A percentile compares a stretch with the other conserved stretches of the same genome.
phyloP scores from a whole-genome alignment of 1,284 basidiomycete genomes.

The Wolfiporia cocos region DNA sequence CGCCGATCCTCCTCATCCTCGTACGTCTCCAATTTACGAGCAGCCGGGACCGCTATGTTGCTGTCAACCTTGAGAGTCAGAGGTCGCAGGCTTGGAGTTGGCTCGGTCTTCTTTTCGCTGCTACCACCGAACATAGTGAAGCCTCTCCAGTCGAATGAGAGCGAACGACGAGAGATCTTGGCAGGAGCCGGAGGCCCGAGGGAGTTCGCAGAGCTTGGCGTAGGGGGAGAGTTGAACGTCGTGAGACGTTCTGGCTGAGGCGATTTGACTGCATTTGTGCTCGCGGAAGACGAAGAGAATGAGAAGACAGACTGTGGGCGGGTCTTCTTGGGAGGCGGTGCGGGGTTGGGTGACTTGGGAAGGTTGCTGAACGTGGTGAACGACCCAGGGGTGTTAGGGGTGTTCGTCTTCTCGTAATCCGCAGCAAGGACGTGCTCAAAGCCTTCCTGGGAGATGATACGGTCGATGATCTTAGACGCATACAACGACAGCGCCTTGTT shows the following conservation, averaged over 20 bases:
- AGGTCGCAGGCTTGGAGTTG: constrained; percentile 45
- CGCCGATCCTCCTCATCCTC: constrained; percentile 87
- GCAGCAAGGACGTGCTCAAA: constrained; percentile 90
- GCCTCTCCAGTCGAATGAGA: constrained; percentile 77
- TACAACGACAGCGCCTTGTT: constrained; percentile 93
- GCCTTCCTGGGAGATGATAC: constrained; percentile 90
- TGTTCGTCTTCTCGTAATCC: constrained; percentile 67
- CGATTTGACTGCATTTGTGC: constrained; percentile 11
- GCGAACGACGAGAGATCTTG: constrained; percentile 59
- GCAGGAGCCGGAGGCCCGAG: constrained; percentile 17
- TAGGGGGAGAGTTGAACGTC: constrained; percentile 32
- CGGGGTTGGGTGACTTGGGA: constrained; percentile 24
- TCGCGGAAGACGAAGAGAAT: constrained; percentile 31
- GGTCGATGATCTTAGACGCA: constrained; percentile 94
- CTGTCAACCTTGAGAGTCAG: constrained; percentile 66
- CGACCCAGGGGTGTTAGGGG: constrained; percentile 16
- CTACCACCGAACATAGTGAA: constrained; percentile 61
- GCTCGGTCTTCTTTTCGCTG: constrained; percentile 53
- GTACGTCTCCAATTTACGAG: constrained; percentile 69
- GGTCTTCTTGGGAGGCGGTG: constrained; percentile 34
- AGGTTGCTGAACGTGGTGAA: constrained; percentile 24
- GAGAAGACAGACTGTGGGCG: constrained; percentile 58
- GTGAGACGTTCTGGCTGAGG: constrained; percentile 29
- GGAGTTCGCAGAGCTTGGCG: constrained; percentile 24
- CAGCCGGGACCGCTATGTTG: constrained; percentile 47